These are phyloP conservation scores for Clonostachys byssicola DNA, from an alignment of 2,329 filamentous ascomycete species.

Conservation along the genomic window DNA sequence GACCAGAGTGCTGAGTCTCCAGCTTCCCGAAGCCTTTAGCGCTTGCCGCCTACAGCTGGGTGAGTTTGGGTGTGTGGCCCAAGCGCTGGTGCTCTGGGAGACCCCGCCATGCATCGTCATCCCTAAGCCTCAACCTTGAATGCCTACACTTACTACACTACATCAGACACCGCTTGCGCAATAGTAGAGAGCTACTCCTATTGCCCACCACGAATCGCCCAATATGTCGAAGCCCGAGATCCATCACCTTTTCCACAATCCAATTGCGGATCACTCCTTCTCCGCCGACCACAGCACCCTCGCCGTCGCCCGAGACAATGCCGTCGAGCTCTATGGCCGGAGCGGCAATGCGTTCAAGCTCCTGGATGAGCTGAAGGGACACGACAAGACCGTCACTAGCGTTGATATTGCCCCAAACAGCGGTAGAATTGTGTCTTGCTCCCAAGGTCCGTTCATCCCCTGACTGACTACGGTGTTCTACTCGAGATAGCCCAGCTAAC, in stretches of 20 bases:
- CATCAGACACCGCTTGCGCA: slow-evolving; percentile 28
- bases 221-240: slow-evolving; percentile 84
- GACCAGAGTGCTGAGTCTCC: too few relatives aligned
- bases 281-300: slow-evolving; percentile 85
- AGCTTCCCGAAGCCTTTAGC: too few relatives aligned
- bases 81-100: too few relatives aligned
- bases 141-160: too few relatives aligned
- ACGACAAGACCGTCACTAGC: slow-evolving; percentile 95
- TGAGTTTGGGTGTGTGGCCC: too few relatives aligned
- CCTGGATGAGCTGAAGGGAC: slow-evolving; percentile 89
- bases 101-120: too few relatives aligned
- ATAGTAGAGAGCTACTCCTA: slow-evolving; percentile 90
- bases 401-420: slow-evolving; percentile 91
- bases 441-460: slow-evolving; percentile 62
- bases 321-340: slow-evolving; percentile 81
- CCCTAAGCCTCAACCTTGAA: too few relatives aligned
- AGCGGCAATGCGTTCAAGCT: slow-evolving; percentile 73
- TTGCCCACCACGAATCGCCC: slow-evolving; percentile 17
- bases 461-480: background rate
- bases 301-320: slow-evolving; percentile 85
- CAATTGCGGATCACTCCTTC: slow-evolving; percentile 97
- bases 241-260: slow-evolving; percentile 93
- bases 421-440: slow-evolving; percentile 95
- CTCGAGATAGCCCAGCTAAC: background rate
- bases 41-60: too few relatives aligned